Evolutionary conservation across 805 yeast species (phyloP).

Genomic region (Torulaspora maleeae): DNA sequence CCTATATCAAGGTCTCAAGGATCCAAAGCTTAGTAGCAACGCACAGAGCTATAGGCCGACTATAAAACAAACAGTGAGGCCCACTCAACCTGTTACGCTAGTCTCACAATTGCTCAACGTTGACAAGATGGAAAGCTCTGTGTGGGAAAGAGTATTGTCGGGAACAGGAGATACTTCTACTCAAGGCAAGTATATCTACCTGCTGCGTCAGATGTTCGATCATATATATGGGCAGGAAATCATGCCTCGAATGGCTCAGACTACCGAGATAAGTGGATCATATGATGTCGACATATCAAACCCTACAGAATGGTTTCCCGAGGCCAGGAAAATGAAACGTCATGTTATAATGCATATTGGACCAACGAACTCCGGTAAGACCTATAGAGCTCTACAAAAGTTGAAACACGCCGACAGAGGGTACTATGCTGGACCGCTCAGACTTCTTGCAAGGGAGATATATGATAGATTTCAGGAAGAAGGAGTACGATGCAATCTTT

Average conservation of each 20-base stretch:
- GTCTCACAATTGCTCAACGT: constrained; percentile 17
- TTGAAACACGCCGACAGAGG: constrained; percentile 67
- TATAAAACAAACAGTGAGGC: constrained; percentile 16
- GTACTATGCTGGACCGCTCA: constrained; percentile 89
- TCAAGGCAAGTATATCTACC: constrained; percentile 14
- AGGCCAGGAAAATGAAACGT: constrained; percentile 73
- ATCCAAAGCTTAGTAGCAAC: constrained; percentile 3
- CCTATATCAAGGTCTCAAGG: constrained; percentile 16
- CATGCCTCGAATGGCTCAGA: constrained; percentile 19
- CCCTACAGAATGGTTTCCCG: constrained; percentile 80
- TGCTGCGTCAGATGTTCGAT: constrained; percentile 19
- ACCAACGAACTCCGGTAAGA: constrained; percentile 95
- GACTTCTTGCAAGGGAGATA: constrained; percentile 87
- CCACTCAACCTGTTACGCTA: constrained; percentile 16
- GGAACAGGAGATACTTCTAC: not conserved
- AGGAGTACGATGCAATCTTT: constrained; percentile 68
- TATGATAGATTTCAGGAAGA: constrained; percentile 71
- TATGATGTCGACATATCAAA: constrained; percentile 43
- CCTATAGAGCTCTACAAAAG: constrained; percentile 71
- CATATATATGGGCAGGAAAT: constrained; percentile 26
- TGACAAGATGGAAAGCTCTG: constrained; percentile 7
- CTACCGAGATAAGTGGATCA: constrained; percentile 12
- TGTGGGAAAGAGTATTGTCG: constrained; percentile 15
- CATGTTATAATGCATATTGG: constrained; percentile 91
- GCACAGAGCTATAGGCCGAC: constrained; percentile 7